Conservation (phyloP, 176 grass and related monocot species). For the Oryza longistaminata region DNA sequence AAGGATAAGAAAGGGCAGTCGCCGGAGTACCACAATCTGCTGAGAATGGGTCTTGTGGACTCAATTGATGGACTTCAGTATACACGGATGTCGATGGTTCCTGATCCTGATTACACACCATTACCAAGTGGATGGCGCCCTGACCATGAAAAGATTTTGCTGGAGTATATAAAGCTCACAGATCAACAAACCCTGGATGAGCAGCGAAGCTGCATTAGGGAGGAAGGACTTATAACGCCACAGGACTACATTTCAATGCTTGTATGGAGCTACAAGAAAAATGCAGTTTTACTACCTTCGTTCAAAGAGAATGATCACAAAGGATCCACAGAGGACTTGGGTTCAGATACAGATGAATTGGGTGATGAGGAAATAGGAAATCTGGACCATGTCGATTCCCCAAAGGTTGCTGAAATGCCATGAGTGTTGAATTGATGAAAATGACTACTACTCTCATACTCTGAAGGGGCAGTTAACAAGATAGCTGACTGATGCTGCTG, state of each 20-base stretch:
- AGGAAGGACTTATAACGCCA: conserved; percentile 85
- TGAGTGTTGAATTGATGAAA: conserved; percentile 9
- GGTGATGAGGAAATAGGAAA: conserved; percentile 38
- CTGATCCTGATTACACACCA: conserved; percentile 82
- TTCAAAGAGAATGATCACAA: conserved; percentile 43
- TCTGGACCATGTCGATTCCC: conserved; percentile 25
- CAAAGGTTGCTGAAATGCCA: conserved; percentile 42
- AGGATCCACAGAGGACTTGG: conserved; percentile 50
- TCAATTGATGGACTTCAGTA: conserved; percentile 93
- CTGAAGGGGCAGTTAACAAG: conserved; percentile 1
- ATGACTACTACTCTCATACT: conserved; percentile 2
- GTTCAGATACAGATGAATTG: conserved; percentile 49
- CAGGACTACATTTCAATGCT: conserved; percentile 91
- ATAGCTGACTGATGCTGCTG: background rate
- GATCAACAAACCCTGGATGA: conserved; percentile 73
- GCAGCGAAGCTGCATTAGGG: conserved; percentile 60
- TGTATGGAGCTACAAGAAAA: conserved; percentile 99
- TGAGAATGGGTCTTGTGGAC: conserved; percentile 92
- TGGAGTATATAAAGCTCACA: conserved; percentile 86
- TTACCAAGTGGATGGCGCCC: conserved; percentile 75
- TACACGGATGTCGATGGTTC: conserved; percentile 96
- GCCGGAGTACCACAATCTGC: conserved; percentile 88
- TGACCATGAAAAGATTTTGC: conserved; percentile 81
- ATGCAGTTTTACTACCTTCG: conserved; percentile 58
- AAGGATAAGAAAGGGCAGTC: conserved; percentile 98